Percentiles rank a stretch among this genome's conserved stretches.
Evolutionary conservation across 2,329 filamentous ascomycete species (phyloP).

Genomic region (Samsoniella hepiali): DNA sequence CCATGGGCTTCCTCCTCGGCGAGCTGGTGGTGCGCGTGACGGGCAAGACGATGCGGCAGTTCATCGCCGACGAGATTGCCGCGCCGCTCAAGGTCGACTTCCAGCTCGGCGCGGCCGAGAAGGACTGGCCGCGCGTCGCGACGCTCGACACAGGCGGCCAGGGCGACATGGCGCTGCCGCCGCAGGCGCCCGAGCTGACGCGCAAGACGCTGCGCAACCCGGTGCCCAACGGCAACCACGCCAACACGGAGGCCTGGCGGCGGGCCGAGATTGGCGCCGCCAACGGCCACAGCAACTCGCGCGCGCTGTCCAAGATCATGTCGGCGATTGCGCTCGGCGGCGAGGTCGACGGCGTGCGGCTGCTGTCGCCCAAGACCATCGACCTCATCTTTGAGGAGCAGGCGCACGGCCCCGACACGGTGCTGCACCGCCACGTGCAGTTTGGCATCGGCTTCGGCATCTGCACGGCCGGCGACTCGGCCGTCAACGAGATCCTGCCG

Average conservation of each 20-base stretch:
- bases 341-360: slow-evolving; percentile 24
- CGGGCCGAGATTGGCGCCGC: slow-evolving; percentile 38
- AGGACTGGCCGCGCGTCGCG: slow-evolving; percentile 40
- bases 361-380: slow-evolving; percentile 40
- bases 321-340: slow-evolving; percentile 27
- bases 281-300: slow-evolving; percentile 46
- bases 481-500: slow-evolving; percentile 27
- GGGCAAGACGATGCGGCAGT: slow-evolving; percentile 41
- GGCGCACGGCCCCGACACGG: slow-evolving; percentile 38
- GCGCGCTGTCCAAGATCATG: slow-evolving; percentile 39
- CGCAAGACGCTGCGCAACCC: slow-evolving; percentile 31
- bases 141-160: slow-evolving; percentile 29
- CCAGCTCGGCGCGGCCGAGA: slow-evolving; percentile 40
- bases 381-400: slow-evolving; percentile 46
- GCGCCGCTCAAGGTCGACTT: slow-evolving; percentile 44
- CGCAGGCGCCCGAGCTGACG: slow-evolving; percentile 26
- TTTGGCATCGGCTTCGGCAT: slow-evolving; percentile 44
- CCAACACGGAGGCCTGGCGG: slow-evolving; percentile 34
- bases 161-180: slow-evolving; percentile 24
- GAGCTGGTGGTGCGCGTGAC: slow-evolving; percentile 41
- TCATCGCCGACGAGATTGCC: slow-evolving; percentile 36
- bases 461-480: slow-evolving; percentile 24
- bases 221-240: slow-evolving; percentile 21
- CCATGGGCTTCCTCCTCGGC: slow-evolving; percentile 40
- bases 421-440: slow-evolving; percentile 31